A percentile compares a stretch with the other conserved stretches of the same genome.
Conservation (phyloP, 2,329 filamentous ascomycete genomes). For the Scedosporium minutisporum region DNA sequence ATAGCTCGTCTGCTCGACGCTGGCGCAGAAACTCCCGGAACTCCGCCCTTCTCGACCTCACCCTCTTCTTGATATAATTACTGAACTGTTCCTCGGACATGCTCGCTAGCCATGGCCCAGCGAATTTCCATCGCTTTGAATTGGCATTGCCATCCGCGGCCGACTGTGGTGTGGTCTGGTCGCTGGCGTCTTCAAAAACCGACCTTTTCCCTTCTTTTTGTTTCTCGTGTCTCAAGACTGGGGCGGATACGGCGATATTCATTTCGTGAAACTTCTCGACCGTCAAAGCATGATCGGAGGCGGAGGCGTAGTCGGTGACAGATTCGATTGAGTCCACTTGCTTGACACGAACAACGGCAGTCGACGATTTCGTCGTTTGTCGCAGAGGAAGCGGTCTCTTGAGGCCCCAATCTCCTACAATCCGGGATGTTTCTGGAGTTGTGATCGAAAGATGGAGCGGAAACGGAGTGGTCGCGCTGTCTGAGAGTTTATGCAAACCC, state of each 20-base stretch:
- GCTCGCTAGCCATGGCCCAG: conserved; percentile 56
- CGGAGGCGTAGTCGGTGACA: conserved; percentile 79
- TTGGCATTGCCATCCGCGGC: conserved; percentile 21
- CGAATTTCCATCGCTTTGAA: conserved; percentile 55
- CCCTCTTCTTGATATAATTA: conserved; percentile 41
- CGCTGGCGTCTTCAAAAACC: conserved; percentile 50
- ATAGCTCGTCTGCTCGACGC: conserved; percentile 37
- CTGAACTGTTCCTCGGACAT: conserved; percentile 52
- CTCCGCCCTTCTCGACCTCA: conserved; percentile 41
- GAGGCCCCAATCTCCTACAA: conserved; percentile 82
- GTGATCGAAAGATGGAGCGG: conserved; percentile 79
- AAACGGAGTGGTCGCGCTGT: conserved; percentile 55
- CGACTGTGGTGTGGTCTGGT: conserved; percentile 36
- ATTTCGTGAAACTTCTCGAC: conserved; percentile 82
- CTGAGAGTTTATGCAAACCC: conserved; percentile 22
- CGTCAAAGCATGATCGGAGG: conserved; percentile 71
- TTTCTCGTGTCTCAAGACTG: conserved; percentile 15
- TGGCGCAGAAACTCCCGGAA: conserved; percentile 46
- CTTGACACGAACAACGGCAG: conserved; percentile 67
- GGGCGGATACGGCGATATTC: conserved; percentile 57
- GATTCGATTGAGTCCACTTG: conserved; percentile 78
- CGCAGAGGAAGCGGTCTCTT: conserved; percentile 75
- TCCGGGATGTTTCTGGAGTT: conserved; percentile 62
- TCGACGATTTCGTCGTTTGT: conserved; percentile 60
- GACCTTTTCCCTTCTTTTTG: conserved; percentile 11